Evolutionary conservation across 495 filamentous ascomycete genomes (phyloP), one percentile per base, ranked within the genome.

Genomic region (Trichocladium uniseriatum): DNA sequence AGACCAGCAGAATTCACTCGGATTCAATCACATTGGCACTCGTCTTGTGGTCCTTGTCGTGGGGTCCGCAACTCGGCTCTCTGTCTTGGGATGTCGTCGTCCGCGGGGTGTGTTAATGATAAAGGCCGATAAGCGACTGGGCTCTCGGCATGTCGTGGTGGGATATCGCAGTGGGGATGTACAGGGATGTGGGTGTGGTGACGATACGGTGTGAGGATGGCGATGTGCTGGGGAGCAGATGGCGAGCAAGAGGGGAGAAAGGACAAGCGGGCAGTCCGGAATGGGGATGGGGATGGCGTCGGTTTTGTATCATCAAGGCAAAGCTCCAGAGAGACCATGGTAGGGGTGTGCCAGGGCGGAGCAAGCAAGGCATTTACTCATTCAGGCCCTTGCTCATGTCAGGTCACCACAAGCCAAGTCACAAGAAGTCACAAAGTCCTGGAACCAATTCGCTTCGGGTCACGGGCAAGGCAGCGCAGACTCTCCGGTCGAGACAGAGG

Each of bases 241-340:
- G 22, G 20, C 4, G 11, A 38, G 39, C n/a, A 37, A 24, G 19
- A 9, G 16, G 45, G 34, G 28, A 24, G 29, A 16, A 15, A 22
- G 14, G 31, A 53, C 18, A 38, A 31, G 42, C 18, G 53, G 37
- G 43, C 31, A 39, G 24, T 44, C 28, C 31, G 35, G 45, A 18
- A 31, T n/a, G n/a, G n/a, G 13, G 43, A n/a, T 43, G 53, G 56
- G 53, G 43, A 59, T 52, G 48, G 53, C 51, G 58, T 59, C 50
- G 58, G 52, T 57, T 64, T 64, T 64, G 56, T 61, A 61, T 58
- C 53, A 55, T 59, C 45, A 40, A 49, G 47, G 57, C 43, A 45
- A 58, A 46, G 52, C 53, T 20, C 35, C 14, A 10, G 32, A 19
- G 15, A 21, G n/a, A 22, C 31, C 43, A 46, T 32, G 31, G 43